Evolutionary conservation across 345 rosid genomes (phyloP), one percentile per base, ranked within the genome.

Genomic region (Capsella bursapastoris): DNA sequence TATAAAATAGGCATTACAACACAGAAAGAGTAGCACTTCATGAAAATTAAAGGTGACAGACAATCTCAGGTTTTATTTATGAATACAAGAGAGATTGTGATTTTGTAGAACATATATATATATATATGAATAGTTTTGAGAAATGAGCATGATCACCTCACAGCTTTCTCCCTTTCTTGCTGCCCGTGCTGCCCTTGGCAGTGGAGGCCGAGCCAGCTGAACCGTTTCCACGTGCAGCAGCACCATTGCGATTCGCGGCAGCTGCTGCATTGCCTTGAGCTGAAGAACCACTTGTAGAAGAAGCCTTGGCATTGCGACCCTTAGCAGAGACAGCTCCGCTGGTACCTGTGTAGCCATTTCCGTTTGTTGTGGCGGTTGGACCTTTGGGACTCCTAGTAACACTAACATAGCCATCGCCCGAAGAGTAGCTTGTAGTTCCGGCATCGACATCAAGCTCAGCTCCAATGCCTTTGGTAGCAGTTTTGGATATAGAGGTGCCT

Each of bases 1-100:
- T 44, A 37, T 13, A 7, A 15, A 15, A 16, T 2, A 48, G 10
- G 1, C 22, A 53, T 57, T 15, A 57, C 61, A 31, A 22, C 35
- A 32, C 63, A 4, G 6, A 57, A 13, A 11, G 11, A 2, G 7
- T 59, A 38, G 32, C 64, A 5, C 3, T 25, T 40, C 50, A 61
- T 60, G 40, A 11, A 22, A 18, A 38, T 2, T 60, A 22, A 40
- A 40, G n/a, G 25, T 32, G 45, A 22, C 73, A 57, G 25, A 22
- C 35, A 32, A 70, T 34, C 48, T 45, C 74, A 7, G 2, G 66
- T 58, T 59, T 70, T 70, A 70, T 70, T 43, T 55, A 68, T 56
- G 53, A 29, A 68, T 2, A 43, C 53, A 56, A 31, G 4, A 29
- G 53, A 68, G 72, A 68, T 11, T 68, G 43, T 68, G 55, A 8